Conservation (phyloP, 1,284 basidiomycete species). For the Hymenochaete sp. region DNA sequence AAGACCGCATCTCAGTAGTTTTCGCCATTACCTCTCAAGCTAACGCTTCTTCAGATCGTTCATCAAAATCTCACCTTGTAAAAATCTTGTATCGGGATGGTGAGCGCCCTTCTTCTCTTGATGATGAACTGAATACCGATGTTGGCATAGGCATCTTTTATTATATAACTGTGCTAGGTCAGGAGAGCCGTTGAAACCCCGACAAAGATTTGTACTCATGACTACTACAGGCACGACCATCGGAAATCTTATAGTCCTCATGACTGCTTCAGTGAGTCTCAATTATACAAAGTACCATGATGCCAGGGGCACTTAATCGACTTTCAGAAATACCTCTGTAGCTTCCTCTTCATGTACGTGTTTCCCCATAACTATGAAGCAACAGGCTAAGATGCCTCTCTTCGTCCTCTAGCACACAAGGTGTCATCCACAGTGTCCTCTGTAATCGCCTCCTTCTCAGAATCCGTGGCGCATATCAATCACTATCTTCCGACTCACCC, state of each 20-base stretch:
- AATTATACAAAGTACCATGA: background rate
- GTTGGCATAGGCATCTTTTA: slow-evolving; percentile 6
- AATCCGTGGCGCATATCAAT: slow-evolving; percentile 11
- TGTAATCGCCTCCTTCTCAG: slow-evolving; percentile 12
- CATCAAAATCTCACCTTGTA: background rate
- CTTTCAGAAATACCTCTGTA: slow-evolving; percentile 5
- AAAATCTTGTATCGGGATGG: slow-evolving; percentile 2
- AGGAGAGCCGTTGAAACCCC: too few species aligned
- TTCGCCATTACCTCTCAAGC: too few species aligned
- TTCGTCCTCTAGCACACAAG: slow-evolving; percentile 4
- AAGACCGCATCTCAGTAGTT: too few species aligned
- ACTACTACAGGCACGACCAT: background rate
- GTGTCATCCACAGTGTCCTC: slow-evolving; percentile 14
- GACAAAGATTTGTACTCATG: background rate
- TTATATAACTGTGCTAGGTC: slow-evolving; percentile 10
- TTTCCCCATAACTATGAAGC: background rate
- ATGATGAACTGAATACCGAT: background rate
- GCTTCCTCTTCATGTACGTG: slow-evolving; percentile 10
- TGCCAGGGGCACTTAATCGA: background rate
- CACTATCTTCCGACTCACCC: slow-evolving; percentile 3
- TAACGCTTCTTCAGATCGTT: too few species aligned
- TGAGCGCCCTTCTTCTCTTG: background rate
- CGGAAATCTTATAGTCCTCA: slow-evolving; percentile 5
- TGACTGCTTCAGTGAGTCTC: slow-evolving; percentile 8
- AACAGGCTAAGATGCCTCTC: background rate